Evolutionary conservation across 2,329 filamentous ascomycete genomes (phyloP).

Genomic region (Penicillium sclerotigenum): DNA sequence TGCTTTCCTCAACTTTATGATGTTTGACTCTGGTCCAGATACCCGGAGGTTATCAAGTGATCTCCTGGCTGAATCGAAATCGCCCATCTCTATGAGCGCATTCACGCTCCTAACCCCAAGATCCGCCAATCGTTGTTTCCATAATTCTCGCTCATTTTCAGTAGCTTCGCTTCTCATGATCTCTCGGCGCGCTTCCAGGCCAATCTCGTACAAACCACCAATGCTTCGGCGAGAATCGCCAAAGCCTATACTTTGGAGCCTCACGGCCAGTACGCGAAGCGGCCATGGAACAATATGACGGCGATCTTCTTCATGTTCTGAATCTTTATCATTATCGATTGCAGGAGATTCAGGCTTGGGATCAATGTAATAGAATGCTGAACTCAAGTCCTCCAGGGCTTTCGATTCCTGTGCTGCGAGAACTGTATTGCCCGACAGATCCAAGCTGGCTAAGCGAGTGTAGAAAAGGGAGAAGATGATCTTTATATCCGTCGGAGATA

Average conservation of each 20-base stretch:
- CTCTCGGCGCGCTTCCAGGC: slow-evolving; percentile 67
- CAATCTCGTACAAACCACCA: slow-evolving; percentile 87
- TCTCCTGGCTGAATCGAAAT: slow-evolving; percentile 72
- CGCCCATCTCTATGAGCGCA: slow-evolving; percentile 65
- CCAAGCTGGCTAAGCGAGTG: slow-evolving; percentile 75
- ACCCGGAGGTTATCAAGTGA: slow-evolving; percentile 63
- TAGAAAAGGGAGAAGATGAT: slow-evolving; percentile 76
- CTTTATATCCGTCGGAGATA: slow-evolving; percentile 52
- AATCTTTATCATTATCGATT: slow-evolving; percentile 54
- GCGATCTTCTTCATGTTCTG: slow-evolving; percentile 64
- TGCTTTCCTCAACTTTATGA: slow-evolving; percentile 45
- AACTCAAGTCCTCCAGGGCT: slow-evolving; percentile 59
- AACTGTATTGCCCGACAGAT: slow-evolving; percentile 69
- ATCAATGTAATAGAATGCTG: slow-evolving; percentile 52
- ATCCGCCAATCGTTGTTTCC: slow-evolving; percentile 70
- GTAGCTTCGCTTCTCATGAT: slow-evolving; percentile 52
- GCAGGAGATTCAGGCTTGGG: slow-evolving; percentile 21
- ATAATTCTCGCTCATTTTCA: slow-evolving; percentile 59
- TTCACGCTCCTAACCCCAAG: slow-evolving; percentile 65
- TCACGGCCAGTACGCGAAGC: slow-evolving; percentile 75
- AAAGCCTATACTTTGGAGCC: slow-evolving; percentile 81
- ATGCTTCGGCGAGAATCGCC: slow-evolving; percentile 79
- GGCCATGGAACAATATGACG: slow-evolving; percentile 80
- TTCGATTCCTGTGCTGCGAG: slow-evolving; percentile 65
- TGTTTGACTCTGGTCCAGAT: slow-evolving; percentile 29